Percentiles rank a stretch among this genome's conserved stretches.
These are phyloP conservation scores for Stemphylium vesicarium DNA, from an alignment of 2,329 filamentous ascomycete genomes.

Conservation along the genomic window DNA sequence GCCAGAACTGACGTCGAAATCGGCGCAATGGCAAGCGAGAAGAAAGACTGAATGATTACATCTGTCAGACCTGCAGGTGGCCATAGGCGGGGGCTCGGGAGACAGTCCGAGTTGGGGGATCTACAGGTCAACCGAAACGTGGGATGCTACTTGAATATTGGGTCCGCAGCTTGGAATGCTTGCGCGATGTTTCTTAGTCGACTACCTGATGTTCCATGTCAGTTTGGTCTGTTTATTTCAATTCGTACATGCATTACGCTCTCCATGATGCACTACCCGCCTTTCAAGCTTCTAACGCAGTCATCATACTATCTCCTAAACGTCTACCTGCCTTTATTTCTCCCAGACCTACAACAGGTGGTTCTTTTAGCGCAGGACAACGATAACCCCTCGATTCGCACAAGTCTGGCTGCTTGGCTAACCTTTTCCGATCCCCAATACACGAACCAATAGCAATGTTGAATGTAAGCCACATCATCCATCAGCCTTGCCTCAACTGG, in stretches of 20 bases:
- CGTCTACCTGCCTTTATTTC: no score
- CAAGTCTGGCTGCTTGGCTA: conserved; percentile 13
- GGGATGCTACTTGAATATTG: not conserved
- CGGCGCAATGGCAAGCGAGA: conserved; percentile 32
- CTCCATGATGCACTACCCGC: not conserved
- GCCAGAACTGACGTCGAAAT: conserved; percentile 35
- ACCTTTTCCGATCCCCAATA: conserved; percentile 27
- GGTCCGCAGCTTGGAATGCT: no score
- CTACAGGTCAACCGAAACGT: not conserved
- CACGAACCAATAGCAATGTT: conserved; percentile 16
- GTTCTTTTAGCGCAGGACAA: conserved; percentile 3
- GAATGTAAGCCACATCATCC: conserved; percentile 9
- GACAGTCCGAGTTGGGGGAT: not conserved
- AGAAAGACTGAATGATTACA: conserved; percentile 27
- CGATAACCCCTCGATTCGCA: not conserved
- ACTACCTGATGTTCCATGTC: not conserved
- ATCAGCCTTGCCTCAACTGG: conserved; percentile 11
- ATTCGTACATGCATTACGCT: not conserved
- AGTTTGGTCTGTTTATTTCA: not conserved
- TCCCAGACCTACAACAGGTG: not conserved
- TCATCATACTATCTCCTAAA: no score
- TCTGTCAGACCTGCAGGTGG: no score
- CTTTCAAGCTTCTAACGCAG: no score
- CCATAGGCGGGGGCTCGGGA: not conserved
- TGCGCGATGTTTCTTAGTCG: no score